phyloP scores from a whole-genome alignment of 257 asterid genomes.

The Forsythia suspensa region DNA sequence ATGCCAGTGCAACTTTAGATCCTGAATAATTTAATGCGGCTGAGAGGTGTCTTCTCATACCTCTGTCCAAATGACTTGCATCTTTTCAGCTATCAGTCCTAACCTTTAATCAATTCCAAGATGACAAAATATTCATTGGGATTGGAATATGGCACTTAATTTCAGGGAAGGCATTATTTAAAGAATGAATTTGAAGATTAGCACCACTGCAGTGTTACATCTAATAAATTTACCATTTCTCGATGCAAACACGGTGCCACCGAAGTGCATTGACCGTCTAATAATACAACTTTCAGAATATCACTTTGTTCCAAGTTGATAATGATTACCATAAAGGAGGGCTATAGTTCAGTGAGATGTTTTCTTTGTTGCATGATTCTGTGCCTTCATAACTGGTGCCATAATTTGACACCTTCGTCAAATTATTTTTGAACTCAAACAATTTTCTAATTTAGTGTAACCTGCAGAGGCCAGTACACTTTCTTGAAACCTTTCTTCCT shows the following conservation, averaged over 20 bases:
- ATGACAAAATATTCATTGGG: not conserved
- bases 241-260: not conserved
- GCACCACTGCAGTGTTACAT: not conserved
- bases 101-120: not conserved
- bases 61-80: not conserved
- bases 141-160: not conserved
- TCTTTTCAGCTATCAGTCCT: not conserved
- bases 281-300: not conserved
- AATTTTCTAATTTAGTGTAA: not conserved
- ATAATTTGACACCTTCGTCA: not conserved
- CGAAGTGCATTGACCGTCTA: not conserved
- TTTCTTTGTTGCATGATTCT: not conserved
- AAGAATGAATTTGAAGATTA: too few relatives aligned
- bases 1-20: not conserved
- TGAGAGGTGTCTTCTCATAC: not conserved
- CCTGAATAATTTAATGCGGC: not conserved
- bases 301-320: not conserved
- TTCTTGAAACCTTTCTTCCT: not conserved
- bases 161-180: not conserved
- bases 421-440: not conserved
- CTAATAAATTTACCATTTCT: not conserved
- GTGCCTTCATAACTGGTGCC: not conserved
- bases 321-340: not conserved
- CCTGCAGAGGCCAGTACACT: not conserved
- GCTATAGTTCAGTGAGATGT: not conserved